Percentiles rank a stretch among this genome's conserved stretches.
Conservation (phyloP, 1,284 basidiomycete species). For the Phellinidium pouzarii region DNA sequence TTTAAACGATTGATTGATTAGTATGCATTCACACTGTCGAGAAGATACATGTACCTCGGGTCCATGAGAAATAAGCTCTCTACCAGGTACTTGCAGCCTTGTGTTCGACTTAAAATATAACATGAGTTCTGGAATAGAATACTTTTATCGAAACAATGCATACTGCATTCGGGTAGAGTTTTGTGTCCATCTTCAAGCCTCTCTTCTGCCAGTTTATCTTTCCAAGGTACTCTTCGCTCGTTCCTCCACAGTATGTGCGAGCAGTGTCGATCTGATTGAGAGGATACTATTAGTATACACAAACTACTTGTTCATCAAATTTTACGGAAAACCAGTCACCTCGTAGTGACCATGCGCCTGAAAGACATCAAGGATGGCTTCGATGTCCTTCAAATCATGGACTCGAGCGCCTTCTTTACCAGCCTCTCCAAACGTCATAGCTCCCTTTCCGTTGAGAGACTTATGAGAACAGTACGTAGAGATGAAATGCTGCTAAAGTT, state of each 20-base stretch:
- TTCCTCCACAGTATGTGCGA: constrained; percentile 41
- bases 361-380: constrained; percentile 51
- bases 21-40: background rate
- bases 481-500: background rate
- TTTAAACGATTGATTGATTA: background rate
- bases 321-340: too few species aligned
- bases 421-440: constrained; percentile 35
- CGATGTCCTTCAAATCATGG: constrained; percentile 42
- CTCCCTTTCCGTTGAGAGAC: constrained; percentile 24
- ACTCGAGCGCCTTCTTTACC: constrained; percentile 43
- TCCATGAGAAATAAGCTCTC: background rate
- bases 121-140: background rate
- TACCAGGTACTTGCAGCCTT: background rate
- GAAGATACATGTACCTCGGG: constrained; percentile 5
- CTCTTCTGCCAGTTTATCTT: constrained; percentile 23
- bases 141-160: background rate
- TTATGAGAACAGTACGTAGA: background rate
- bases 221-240: constrained; percentile 41
- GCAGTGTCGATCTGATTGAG: constrained; percentile 45
- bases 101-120: background rate
- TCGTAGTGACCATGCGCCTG: constrained; percentile 50
- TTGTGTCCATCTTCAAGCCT: constrained; percentile 24
- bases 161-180: constrained; percentile 20
- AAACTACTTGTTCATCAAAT: too few species aligned
- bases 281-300: background rate